Evolutionary conservation across 441 rosid genomes (phyloP).

Genomic region (Aleurites moluccanus): DNA sequence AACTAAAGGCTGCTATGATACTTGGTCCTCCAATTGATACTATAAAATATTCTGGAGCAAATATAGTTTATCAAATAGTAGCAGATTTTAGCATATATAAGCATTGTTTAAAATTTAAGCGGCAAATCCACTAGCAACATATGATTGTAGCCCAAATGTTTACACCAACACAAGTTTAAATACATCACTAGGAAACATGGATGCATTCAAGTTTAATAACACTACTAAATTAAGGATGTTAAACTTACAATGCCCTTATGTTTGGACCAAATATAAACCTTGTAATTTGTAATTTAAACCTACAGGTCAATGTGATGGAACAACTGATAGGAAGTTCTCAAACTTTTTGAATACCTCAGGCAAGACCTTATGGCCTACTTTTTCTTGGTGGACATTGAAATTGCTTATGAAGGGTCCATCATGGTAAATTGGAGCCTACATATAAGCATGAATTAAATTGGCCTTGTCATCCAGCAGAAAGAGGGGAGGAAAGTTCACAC

Average conservation of each 20-base stretch:
- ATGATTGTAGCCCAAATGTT: not conserved
- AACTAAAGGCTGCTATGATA: not conserved
- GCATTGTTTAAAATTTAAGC: not conserved
- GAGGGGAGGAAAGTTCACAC: too few species aligned
- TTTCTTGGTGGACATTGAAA: not conserved
- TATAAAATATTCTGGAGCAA: not conserved
- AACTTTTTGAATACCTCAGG: not conserved
- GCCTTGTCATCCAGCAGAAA: not conserved
- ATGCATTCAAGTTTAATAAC: not conserved
- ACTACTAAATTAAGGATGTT: not conserved
- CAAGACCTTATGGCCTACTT: not conserved
- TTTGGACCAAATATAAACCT: too few species aligned
- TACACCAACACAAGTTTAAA: not conserved
- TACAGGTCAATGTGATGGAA: too few species aligned
- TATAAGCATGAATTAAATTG: not conserved
- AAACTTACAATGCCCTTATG: not conserved
- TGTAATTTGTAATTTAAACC: too few species aligned
- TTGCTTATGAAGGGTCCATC: not conserved
- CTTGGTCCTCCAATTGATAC: not conserved
- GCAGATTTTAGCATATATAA: not conserved
- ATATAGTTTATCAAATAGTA: not conserved
- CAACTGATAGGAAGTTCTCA: not conserved
- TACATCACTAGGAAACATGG: not conserved
- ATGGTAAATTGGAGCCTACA: not conserved
- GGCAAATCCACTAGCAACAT: not conserved